Base-by-base conservation (phyloP, 768 basidiomycete genomes). In the Termitomyces bulborhizus region DNA sequence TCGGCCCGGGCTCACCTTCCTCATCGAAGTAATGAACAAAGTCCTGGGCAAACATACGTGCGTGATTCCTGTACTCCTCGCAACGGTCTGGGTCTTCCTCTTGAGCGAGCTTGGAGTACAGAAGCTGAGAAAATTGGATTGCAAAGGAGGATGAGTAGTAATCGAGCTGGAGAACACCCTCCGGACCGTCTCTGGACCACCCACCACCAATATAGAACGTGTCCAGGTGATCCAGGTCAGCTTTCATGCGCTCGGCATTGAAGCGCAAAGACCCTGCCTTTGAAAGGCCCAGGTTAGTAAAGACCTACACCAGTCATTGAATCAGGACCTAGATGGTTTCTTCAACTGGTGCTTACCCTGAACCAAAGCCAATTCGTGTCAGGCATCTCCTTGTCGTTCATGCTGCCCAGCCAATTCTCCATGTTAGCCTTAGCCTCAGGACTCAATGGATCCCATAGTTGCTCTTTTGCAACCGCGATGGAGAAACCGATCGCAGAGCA, bases 321-420 rank as follows among this genome's bases (percentile, higher is more conserved):
- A 39, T 57, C 18, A 54, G 36, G 3, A 21, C 31, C 26, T 43
- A 32, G 15, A 16, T 50, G 4, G 2, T 21, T 18, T 27, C 7
- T 32, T 31, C 4, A 32, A 37, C 15, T 11, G 37, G 7, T 29
- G 29, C 79, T 43, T 54, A 83, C 86, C 55, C 87, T 76, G 69
- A 90, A 90, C 88, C 88, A 90, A 6, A 91, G 74, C 86, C 88
- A 89, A 62, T 90, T 90, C 6, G 87, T 89, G 64, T 89, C 86
- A 26, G 87, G 86, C 86, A 90, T 89, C 58, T 85, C 79, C 73
- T 88, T 89, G 68, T 85, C 84, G 63, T 88, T 90, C 79, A 90
- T 88, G 0, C 84, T 81, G 7, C 83, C 81, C 3, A 90, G 73
- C 84, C 88, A 90, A 11, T 70, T 70, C 59, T 82, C 85, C 39